Percentiles rank a stretch among this genome's conserved stretches.
Conservation (phyloP, 106 monocot species). For the Narthecium ossifragum region DNA sequence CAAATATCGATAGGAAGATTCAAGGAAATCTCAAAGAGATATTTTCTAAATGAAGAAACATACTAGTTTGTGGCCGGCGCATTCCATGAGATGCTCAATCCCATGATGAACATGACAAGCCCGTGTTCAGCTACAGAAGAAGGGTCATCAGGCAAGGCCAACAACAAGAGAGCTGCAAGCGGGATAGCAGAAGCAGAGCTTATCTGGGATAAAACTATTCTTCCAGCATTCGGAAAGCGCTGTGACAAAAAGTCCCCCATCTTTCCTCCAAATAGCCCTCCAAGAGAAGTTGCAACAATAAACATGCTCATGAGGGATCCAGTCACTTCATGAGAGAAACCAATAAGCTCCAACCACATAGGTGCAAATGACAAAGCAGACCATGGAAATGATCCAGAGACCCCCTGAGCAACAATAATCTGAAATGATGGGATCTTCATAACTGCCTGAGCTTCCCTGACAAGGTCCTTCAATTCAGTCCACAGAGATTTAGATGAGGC, state of each 20-base stretch:
- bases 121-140: conserved; percentile 43
- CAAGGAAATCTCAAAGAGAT: not conserved
- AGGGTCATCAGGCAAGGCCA: conserved; percentile 63
- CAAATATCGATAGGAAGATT: not conserved
- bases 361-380: conserved; percentile 80
- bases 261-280: conserved; percentile 71
- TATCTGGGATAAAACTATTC: conserved; percentile 88
- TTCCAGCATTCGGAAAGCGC: conserved; percentile 63
- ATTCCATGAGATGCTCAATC: conserved; percentile 84
- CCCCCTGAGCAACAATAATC: conserved; percentile 88
- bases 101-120: conserved; percentile 75
- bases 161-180: conserved; percentile 61
- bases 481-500: conserved; percentile 22
- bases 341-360: conserved; percentile 89
- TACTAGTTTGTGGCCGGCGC: conserved; percentile 93
- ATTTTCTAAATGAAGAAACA: not conserved
- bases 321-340: conserved; percentile 68
- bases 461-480: conserved; percentile 34
- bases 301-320: conserved; percentile 60
- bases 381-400: conserved; percentile 92
- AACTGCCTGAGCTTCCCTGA: conserved; percentile 62
- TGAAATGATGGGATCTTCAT: conserved; percentile 80
- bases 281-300: conserved; percentile 49
- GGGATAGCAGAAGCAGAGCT: conserved; percentile 81
- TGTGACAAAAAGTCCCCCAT: conserved; percentile 71